Evolutionary conservation across 2,329 filamentous ascomycete genomes (phyloP).

Genomic region (Colletotrichum cuscutae): DNA sequence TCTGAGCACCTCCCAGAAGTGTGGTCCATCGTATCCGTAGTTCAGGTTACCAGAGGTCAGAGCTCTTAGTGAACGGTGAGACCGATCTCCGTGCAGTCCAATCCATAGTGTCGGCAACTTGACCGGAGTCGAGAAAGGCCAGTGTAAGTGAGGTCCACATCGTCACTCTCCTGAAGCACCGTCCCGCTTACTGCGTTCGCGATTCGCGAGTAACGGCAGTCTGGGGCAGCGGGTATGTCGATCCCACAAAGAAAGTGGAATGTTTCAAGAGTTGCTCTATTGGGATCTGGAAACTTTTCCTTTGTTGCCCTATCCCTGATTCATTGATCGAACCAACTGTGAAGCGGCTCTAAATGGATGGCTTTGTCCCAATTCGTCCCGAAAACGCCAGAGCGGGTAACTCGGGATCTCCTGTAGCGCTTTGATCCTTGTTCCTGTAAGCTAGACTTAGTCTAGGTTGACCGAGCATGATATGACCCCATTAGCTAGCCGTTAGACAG

Average conservation of each 20-base stretch:
- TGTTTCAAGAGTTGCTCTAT: neutral
- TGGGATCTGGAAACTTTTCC: neutral
- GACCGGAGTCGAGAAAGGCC: neutral
- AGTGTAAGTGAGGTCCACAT: neutral
- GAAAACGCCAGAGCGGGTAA: constrained; percentile 12
- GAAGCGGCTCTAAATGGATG: neutral
- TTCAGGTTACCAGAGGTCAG: constrained; percentile 2
- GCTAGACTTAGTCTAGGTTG: neutral
- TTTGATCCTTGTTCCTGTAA: neutral
- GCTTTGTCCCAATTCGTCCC: constrained; percentile 3
- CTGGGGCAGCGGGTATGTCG: neutral
- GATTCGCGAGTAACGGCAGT: neutral
- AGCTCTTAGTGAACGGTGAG: constrained; percentile 22
- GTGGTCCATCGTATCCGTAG: constrained; percentile 3
- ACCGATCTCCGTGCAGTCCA: neutral
- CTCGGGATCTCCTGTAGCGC: neutral
- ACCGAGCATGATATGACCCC: neutral
- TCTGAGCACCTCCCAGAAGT: neutral
- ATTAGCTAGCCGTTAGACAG: neutral
- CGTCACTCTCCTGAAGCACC: neutral
- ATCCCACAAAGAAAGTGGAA: neutral
- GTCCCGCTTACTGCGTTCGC: neutral
- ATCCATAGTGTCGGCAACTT: neutral
- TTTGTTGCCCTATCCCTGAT: neutral
- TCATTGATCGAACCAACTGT: neutral